Base-by-base conservation (phyloP, 1,139 yeast genomes). In the Taphrina confusa region DNA sequence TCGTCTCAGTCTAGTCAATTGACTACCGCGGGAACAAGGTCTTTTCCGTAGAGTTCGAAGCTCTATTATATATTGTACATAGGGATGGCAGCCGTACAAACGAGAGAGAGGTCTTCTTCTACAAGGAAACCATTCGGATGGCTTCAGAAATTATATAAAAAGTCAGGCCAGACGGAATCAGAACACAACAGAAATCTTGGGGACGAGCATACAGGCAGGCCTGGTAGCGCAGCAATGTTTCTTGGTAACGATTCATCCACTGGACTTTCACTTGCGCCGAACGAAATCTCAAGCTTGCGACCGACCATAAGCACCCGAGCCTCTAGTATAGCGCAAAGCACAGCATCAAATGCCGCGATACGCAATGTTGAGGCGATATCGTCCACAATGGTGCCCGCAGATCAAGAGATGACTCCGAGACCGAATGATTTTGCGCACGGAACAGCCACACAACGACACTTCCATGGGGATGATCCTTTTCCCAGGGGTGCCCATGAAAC, bases 281-380 rank as follows among this genome's bases (percentile, higher is more conserved):
- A 34, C 31, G 58, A 54, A 14, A 36, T 36, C 27, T 54, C 58
- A 36, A 54, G 58, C 27, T 27, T 54, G 22, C 22, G 58, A 9
- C 58, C 58, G 12, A 54, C 58, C 20, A 42, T 54, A 28, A 42
- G 51, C 23, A 54, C 58, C 12, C 27, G 58, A 23, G 58, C 58
- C 5, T 51, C 58, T 11, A 54, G 58, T 25, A 27, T 54, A 16
- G 49, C 58, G 16, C 58, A 45, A 12, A 54, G 58, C 18, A 37
- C 23, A 14, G 39, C 28, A 9, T 54, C 58, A 16, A 54, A 54
- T 25, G 44, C 50, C 3, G 58, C 58, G 16, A 37, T 54, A n/a
- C 36, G 28, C 14, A 54, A 54, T 34, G 51, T 44, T 4, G 58
- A 54, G 14, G 58, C 51, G 28, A 45, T 46, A 14, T 20, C 25